Evolutionary conservation across 345 rosid genomes (phyloP), one percentile per base, ranked within the genome.

Genomic region (Tarenaya hassleriana): DNA sequence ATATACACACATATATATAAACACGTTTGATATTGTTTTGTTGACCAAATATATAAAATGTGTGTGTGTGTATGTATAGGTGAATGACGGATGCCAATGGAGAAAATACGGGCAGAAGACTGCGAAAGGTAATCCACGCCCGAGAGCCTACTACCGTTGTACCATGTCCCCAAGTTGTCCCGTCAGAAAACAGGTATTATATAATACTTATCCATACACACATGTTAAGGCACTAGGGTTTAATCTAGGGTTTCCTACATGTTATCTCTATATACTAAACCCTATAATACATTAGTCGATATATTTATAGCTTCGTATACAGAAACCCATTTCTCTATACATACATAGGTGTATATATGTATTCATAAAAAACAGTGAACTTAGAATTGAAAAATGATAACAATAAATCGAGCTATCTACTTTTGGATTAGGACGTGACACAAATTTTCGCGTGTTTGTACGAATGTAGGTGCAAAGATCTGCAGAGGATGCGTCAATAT

Each of bases 131-230:
- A 89, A 86, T 67, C 97, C 95, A 44, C 88, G 88, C 58, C 97
- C 97, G 3, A 74, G 95, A 8, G 95, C 95, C n/a, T 90, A 90
- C 68, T 90, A 90, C 43, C 94, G 97, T 3, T 90, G 97, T 71
- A 81, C 95, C 34, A 56, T 61, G 55, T 73, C 77, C 11, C 38
- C 64, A 6, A 61, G 29, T 48, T 90, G 97, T 63, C 95, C 97
- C 0, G 97, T 82, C 32, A 81, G 97, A 41, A 90, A 90, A 69
- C 97, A 90, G 88, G 95, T 88, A 69, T 38, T 48, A 32, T 14
- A 39, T 7, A 21, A 20, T 9, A 24, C n/a, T n/a, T 24, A 24
- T 24, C 29, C 29, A 24, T 24, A 24, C 5, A 5, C 2, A 24
- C 29, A 24, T 24, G 5, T 24, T 2, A n/a, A n/a, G n/a, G n/a